Percentiles rank a stretch among this genome's conserved stretches.
Evolutionary conservation across 2,329 filamentous ascomycete species (phyloP).

Genomic region (Neopestalotiopsis clavispora): DNA sequence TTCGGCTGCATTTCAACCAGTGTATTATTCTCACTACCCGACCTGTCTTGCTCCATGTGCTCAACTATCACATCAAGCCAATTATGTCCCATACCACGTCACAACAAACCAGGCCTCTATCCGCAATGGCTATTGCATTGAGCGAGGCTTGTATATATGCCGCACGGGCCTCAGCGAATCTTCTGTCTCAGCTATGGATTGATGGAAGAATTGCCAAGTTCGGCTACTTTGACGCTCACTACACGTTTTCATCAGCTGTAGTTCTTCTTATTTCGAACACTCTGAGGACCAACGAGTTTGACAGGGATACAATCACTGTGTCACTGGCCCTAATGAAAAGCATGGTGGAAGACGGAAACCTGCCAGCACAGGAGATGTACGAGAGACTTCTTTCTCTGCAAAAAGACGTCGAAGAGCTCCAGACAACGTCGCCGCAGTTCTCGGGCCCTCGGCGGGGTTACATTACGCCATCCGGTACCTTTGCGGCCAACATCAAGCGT

Average conservation of each 20-base stretch:
- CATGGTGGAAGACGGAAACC: constrained; percentile 34
- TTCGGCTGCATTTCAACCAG: constrained; percentile 28
- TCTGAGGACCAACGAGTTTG: constrained; percentile 27
- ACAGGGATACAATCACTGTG: constrained; percentile 27
- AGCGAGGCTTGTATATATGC: constrained; percentile 35
- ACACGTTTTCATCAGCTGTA: constrained; percentile 31
- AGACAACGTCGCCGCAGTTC: not conserved
- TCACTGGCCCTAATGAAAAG: constrained; percentile 28
- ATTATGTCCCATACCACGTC: not conserved
- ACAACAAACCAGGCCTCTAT: constrained; percentile 22
- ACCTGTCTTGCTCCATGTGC: constrained; percentile 25
- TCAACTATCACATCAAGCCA: constrained; percentile 23
- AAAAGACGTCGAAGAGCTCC: constrained; percentile 22
- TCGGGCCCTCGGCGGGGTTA: constrained; percentile 16
- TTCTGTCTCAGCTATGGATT: constrained; percentile 31
- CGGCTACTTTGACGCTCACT: constrained; percentile 35
- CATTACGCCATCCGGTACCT: constrained; percentile 20
- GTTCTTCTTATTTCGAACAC: constrained; percentile 30
- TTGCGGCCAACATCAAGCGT: constrained; percentile 19
- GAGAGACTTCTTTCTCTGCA: constrained; percentile 25
- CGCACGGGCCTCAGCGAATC: constrained; percentile 28
- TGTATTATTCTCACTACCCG: constrained; percentile 27
- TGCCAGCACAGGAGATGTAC: constrained; percentile 31
- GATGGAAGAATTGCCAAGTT: constrained; percentile 32
- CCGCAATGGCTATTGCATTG: constrained; percentile 34